Percentiles rank a stretch among this genome's conserved stretches.
Evolutionary conservation across 2,329 filamentous ascomycete species (phyloP).

Genomic region (Diaporthe velutina): DNA sequence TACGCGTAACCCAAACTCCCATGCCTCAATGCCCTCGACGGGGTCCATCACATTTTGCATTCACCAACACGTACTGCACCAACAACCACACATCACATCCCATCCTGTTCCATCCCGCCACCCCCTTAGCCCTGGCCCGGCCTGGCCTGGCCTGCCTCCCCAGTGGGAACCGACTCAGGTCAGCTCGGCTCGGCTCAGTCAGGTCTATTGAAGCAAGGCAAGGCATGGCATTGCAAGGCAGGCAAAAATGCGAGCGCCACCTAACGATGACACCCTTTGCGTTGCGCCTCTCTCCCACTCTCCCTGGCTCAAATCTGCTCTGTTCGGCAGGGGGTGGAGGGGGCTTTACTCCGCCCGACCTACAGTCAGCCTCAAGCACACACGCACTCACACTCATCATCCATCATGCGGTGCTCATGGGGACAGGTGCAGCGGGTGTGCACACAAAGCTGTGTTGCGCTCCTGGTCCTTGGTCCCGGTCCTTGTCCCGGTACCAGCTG

Average conservation of each 20-base stretch:
- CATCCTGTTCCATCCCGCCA: neutral
- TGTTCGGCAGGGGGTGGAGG: neutral
- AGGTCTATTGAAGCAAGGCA: neutral
- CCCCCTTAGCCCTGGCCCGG: neutral
- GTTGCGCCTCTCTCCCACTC: no score
- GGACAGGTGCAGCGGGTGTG: conserved; percentile 4
- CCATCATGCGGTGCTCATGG: conserved; percentile 22
- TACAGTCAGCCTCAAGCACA: conserved; percentile 16
- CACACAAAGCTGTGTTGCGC: conserved; percentile 25
- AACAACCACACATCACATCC: neutral
- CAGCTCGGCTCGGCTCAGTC: conserved; percentile 14
- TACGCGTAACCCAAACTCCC: conserved; percentile 6
- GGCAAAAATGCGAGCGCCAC: conserved; percentile 12
- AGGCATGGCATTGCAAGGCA: neutral
- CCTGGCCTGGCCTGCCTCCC: neutral
- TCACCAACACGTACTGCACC: conserved; percentile 11
- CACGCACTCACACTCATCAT: conserved; percentile 1
- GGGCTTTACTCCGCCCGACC: neutral
- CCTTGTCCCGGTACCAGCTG: neutral
- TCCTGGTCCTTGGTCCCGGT: conserved; percentile 1
- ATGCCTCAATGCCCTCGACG: neutral
- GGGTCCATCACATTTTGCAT: neutral
- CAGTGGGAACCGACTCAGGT: conserved; percentile 12
- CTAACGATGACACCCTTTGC: neutral
- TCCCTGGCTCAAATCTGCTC: neutral